phyloP scores from a whole-genome alignment of 441 rosid species.

The Raphanus hybrid region DNA sequence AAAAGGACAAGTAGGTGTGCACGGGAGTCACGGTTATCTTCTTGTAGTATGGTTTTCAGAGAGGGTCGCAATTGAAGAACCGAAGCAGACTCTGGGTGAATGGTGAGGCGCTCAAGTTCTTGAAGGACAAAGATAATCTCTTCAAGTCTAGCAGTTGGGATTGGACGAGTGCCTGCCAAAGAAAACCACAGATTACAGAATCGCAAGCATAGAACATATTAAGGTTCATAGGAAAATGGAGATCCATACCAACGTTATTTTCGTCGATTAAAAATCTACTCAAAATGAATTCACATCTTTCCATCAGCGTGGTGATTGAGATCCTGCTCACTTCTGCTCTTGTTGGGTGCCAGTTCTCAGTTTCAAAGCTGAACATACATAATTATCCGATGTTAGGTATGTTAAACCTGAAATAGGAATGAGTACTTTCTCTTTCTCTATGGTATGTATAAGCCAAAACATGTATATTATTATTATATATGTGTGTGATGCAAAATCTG shows the following conservation, averaged over 20 bases:
- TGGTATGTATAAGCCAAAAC: background rate
- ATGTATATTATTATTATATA: background rate
- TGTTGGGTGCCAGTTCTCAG: conserved; percentile 60
- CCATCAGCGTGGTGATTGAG: conserved; percentile 63
- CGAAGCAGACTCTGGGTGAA: conserved; percentile 76
- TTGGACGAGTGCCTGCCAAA: conserved; percentile 64
- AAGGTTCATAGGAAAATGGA: conserved; percentile 14
- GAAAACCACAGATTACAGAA: conserved; percentile 1
- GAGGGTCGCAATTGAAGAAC: conserved; percentile 69
- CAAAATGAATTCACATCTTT: conserved; percentile 79
- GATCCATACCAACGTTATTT: conserved; percentile 63
- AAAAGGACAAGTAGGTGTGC: conserved; percentile 86
- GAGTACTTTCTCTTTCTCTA: conserved; percentile 7
- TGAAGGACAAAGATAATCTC: conserved; percentile 74
- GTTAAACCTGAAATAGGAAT: conserved; percentile 25
- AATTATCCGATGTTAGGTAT: background rate
- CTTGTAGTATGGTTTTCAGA: conserved; percentile 57
- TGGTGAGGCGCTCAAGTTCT: conserved; percentile 63
- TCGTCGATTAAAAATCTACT: conserved; percentile 79
- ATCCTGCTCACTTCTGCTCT: conserved; percentile 83
- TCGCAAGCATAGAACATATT: conserved; percentile 3
- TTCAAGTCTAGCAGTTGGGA: conserved; percentile 85
- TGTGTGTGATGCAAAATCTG: too few species aligned
- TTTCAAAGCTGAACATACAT: conserved; percentile 59
- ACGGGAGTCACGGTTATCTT: conserved; percentile 46